Conservation (phyloP, 257 asterid genomes). For the Gardenia jasminoides region DNA sequence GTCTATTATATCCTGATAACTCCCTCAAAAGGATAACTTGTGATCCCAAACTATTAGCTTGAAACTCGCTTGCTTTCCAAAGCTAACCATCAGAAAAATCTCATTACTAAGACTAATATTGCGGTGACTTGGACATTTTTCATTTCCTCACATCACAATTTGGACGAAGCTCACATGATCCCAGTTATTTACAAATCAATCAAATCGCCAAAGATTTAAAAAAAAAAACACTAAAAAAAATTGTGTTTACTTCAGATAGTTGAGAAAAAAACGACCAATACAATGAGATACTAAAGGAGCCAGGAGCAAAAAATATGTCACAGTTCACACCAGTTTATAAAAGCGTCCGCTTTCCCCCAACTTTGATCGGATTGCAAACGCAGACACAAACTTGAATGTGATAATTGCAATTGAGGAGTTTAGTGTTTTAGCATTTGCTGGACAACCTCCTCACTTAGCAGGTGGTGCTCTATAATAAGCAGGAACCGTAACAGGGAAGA, state of each 20-base stretch:
- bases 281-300: background rate
- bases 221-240: background rate
- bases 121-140: background rate
- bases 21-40: too few relatives aligned
- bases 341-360: constrained; percentile 7
- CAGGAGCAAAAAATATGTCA: constrained; percentile 18
- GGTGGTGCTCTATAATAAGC: constrained; percentile 54
- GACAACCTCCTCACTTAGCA: constrained; percentile 21
- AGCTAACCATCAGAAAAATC: background rate
- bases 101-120: background rate
- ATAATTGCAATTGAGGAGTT: background rate
- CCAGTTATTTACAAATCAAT: constrained; percentile 20
- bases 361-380: constrained; percentile 11
- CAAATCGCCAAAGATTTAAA: background rate
- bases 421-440: background rate
- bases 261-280: background rate
- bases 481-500: constrained; percentile 51
- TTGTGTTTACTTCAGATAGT: background rate
- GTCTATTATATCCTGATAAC: background rate
- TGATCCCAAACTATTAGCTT: too few relatives aligned
- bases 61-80: background rate
- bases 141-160: background rate
- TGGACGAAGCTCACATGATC: background rate
- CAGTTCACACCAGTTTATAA: constrained; percentile 16
- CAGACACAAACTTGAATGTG: constrained; percentile 21